Evolutionary conservation across 176 grass and related monocot genomes (phyloP).

Genomic region (Ananas comosus): DNA sequence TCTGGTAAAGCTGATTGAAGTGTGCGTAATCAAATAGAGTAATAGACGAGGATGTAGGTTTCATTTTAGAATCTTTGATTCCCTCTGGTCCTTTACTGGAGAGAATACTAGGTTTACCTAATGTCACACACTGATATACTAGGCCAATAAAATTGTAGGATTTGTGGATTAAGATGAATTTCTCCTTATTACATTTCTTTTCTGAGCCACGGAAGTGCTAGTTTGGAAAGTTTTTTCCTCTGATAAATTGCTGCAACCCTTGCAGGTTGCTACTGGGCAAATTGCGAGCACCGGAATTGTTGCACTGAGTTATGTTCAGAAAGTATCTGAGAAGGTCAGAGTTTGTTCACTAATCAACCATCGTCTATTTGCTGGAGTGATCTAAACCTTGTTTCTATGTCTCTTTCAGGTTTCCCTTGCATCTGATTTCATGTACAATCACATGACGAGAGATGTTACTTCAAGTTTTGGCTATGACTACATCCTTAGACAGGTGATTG

Average conservation of each 20-base stretch:
- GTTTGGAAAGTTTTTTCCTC: not conserved
- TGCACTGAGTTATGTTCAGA: constrained; percentile 95
- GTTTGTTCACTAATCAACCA: constrained; percentile 5
- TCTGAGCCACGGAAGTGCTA: not conserved
- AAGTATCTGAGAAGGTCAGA: constrained; percentile 89
- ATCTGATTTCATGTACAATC: constrained; percentile 99
- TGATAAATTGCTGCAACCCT: constrained; percentile 8
- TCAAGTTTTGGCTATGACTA: constrained; percentile 97
- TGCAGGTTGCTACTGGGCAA: constrained; percentile 88
- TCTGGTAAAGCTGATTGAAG: too few relatives aligned
- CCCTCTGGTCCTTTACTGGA: too few relatives aligned
- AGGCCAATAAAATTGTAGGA: too few relatives aligned
- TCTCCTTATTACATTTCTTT: not conserved
- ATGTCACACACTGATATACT: too few relatives aligned
- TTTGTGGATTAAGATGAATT: not conserved
- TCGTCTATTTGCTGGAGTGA: constrained; percentile 16
- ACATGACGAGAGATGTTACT: constrained; percentile 83
- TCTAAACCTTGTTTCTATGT: not conserved
- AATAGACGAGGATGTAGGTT: too few relatives aligned
- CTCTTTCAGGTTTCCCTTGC: constrained; percentile 79
- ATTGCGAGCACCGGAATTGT: constrained; percentile 91
- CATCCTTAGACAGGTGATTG: constrained; percentile 85
- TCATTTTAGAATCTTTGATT: too few relatives aligned
- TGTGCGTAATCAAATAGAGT: too few relatives aligned
- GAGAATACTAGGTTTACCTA: too few relatives aligned